These are phyloP conservation scores for Beta corolliflora DNA, from an alignment of 179 eudicot genomes.

Conservation along the genomic window DNA sequence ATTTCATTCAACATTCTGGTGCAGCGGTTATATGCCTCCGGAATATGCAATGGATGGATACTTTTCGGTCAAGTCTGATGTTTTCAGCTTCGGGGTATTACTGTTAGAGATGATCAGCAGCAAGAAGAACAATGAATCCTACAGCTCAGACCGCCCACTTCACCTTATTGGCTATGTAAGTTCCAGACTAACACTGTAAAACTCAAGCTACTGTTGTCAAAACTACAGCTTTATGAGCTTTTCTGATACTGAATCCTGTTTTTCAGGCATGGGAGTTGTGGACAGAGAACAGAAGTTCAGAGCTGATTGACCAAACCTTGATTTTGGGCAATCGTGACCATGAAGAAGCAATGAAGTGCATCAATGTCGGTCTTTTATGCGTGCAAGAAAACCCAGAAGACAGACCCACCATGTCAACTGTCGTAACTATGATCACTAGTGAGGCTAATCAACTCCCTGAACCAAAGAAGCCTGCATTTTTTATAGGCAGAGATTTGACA, in stretches of 20 bases:
- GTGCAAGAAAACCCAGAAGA: conserved; percentile 29
- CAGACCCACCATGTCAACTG: conserved; percentile 30
- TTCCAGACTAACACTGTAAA: background rate
- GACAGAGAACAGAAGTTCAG: conserved; percentile 24
- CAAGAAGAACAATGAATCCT: conserved; percentile 27
- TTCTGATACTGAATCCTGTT: background rate
- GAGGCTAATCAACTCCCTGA: conserved; percentile 24
- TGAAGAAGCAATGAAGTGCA: conserved; percentile 29
- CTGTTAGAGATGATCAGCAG: conserved; percentile 33
- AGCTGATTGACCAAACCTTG: conserved; percentile 26
- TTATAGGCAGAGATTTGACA: background rate
- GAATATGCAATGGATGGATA: conserved; percentile 32
- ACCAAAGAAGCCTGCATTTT: conserved; percentile 33
- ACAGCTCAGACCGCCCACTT: conserved; percentile 23
- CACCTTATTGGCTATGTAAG: conserved; percentile 33
- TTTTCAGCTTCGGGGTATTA: conserved; percentile 38
- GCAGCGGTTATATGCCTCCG: conserved; percentile 40
- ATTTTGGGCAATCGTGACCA: background rate
- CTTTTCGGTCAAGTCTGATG: conserved; percentile 38
- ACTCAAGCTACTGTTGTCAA: background rate
- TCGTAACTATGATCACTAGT: conserved; percentile 23
- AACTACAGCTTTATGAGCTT: background rate
- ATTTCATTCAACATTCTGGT: background rate
- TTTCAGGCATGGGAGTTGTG: conserved; percentile 35
- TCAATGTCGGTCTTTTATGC: conserved; percentile 27